Percentiles rank a stretch among this genome's conserved stretches.
These are phyloP conservation scores for Linnemannia elongata DNA, from an alignment of 192 early-diverging fungal genomes.

Conservation along the genomic window DNA sequence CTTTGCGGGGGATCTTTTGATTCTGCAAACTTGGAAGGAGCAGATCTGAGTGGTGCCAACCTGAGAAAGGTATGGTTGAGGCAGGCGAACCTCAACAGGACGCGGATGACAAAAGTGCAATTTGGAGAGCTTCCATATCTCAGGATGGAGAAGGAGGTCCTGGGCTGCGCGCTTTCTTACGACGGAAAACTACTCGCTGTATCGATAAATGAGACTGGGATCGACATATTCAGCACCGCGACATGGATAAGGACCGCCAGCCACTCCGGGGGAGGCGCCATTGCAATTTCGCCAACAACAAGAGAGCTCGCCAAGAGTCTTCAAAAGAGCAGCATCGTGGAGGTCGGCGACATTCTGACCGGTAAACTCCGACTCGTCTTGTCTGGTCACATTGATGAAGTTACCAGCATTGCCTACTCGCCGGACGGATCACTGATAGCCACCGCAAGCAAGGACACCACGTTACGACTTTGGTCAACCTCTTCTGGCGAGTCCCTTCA, in stretches of 20 bases:
- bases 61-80: neutral
- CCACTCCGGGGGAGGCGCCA: neutral
- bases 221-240: neutral
- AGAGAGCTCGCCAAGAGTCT: neutral
- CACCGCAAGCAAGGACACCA: neutral
- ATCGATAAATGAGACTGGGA: neutral
- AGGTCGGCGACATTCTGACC: neutral
- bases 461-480: neutral
- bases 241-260: neutral
- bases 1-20: neutral
- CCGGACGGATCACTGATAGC: neutral
- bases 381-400: neutral
- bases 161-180: neutral
- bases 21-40: slow-evolving; percentile 14
- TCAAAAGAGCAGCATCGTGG: neutral
- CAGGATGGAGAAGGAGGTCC: neutral
- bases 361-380: neutral
- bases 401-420: neutral
- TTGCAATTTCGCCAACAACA: neutral
- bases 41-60: neutral
- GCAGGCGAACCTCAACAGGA: neutral
- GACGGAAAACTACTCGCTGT: neutral
- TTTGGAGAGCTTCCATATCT: neutral
- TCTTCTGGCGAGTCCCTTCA: neutral
- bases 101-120: neutral